phyloP scores from a whole-genome alignment of 805 yeast genomes.

The Saccharomycopsis sp. region DNA sequence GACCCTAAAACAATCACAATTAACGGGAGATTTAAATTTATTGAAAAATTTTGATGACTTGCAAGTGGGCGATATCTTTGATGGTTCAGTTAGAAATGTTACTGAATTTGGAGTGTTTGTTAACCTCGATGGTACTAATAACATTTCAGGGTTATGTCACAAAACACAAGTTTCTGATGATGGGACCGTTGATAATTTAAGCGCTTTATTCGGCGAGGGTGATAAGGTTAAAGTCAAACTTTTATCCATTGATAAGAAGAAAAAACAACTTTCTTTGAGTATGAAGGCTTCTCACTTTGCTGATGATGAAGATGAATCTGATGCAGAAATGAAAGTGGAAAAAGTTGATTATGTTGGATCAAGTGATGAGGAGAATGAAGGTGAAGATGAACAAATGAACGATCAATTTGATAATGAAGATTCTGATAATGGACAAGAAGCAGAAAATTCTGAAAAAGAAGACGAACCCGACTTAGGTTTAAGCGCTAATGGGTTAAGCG shows the following conservation, averaged over 20 bases:
- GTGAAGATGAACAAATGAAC: slow-evolving; percentile 25
- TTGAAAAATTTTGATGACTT: slow-evolving; percentile 59
- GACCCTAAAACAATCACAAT: slow-evolving; percentile 72
- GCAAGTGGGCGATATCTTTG: slow-evolving; percentile 56
- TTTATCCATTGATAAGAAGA: slow-evolving; percentile 47
- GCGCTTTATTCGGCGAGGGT: slow-evolving; percentile 71
- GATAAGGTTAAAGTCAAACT: slow-evolving; percentile 84
- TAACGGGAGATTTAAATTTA: slow-evolving; percentile 54
- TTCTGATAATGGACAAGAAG: slow-evolving; percentile 25
- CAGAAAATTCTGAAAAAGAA: slow-evolving; percentile 24
- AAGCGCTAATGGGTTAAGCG: slow-evolving; percentile 20
- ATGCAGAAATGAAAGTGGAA: slow-evolving; percentile 22
- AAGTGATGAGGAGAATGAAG: slow-evolving; percentile 27
- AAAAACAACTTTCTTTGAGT: slow-evolving; percentile 76
- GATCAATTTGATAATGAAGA: slow-evolving; percentile 24
- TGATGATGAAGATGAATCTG: slow-evolving; percentile 22
- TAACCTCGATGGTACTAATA: slow-evolving; percentile 61
- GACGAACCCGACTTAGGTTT: slow-evolving; percentile 20
- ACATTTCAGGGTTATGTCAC: slow-evolving; percentile 81
- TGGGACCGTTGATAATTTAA: slow-evolving; percentile 41
- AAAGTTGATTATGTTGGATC: slow-evolving; percentile 22
- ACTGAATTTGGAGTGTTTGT: slow-evolving; percentile 91
- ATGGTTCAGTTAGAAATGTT: slow-evolving; percentile 68
- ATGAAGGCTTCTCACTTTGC: slow-evolving; percentile 88
- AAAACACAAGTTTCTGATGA: slow-evolving; percentile 74